Evolutionary conservation across 352 stramenopile genomes (phyloP).

Genomic region (Pythium utonaiense): DNA sequence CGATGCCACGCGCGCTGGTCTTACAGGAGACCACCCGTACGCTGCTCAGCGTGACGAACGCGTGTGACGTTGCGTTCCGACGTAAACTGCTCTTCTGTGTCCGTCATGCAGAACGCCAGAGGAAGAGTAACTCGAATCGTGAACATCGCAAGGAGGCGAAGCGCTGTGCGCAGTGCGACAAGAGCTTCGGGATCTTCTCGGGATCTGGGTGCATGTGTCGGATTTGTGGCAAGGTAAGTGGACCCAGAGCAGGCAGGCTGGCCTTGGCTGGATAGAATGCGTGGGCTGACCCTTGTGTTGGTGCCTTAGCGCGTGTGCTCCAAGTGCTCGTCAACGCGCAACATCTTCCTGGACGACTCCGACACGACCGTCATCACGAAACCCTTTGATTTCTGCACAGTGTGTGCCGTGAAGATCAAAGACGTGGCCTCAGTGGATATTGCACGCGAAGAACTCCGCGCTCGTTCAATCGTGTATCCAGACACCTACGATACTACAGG

Average conservation of each 20-base stretch:
- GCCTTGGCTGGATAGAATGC: no score
- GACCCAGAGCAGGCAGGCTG: not conserved
- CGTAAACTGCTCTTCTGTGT: slow-evolving; percentile 49
- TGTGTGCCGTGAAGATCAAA: slow-evolving; percentile 2
- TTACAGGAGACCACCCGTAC: slow-evolving; percentile 29
- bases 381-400: slow-evolving; percentile 4
- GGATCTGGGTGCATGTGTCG: slow-evolving; percentile 1
- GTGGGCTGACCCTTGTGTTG: not conserved
- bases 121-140: not conserved
- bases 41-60: slow-evolving; percentile 17
- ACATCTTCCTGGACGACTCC: not conserved
- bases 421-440: not conserved
- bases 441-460: not conserved
- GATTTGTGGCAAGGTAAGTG: slow-evolving; percentile 6
- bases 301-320: slow-evolving; percentile 4
- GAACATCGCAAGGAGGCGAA: not conserved
- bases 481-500: no score
- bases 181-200: slow-evolving; percentile 2
- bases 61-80: slow-evolving; percentile 32
- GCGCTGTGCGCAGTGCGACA: slow-evolving; percentile 1
- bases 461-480: no score
- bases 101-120: slow-evolving; percentile 10
- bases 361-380: not conserved
- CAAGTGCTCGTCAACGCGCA: slow-evolving; percentile 4
- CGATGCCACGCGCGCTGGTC: slow-evolving; percentile 31